Evolutionary conservation across 345 rosid species (phyloP).

Genomic region (Triadica sebifera): DNA sequence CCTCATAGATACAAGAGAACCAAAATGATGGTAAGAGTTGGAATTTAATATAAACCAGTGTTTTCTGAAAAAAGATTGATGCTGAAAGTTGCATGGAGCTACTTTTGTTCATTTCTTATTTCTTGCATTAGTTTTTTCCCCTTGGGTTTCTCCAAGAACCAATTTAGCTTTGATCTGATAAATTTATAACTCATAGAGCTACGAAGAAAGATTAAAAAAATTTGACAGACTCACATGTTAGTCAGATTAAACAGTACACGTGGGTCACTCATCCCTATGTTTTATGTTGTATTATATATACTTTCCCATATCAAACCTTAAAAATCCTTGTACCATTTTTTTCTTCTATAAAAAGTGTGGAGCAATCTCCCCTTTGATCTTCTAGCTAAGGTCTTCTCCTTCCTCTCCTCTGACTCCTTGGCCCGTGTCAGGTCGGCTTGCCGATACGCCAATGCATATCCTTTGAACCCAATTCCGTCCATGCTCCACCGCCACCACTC

Average conservation of each 20-base stretch:
- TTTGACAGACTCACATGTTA: constrained; percentile 21
- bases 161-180: not conserved
- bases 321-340: not conserved
- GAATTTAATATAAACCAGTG: not conserved
- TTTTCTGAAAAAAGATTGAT: not conserved
- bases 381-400: constrained; percentile 44
- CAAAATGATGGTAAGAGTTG: not conserved
- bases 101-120: constrained; percentile 6
- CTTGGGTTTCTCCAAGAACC: constrained; percentile 27
- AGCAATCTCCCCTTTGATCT: constrained; percentile 45
- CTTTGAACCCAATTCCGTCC: constrained; percentile 3
- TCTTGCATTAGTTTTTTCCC: not conserved
- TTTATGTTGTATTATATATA: not conserved
- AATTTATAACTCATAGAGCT: not conserved
- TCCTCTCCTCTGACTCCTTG: constrained; percentile 46
- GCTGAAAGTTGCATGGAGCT: not conserved
- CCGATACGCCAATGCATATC: constrained; percentile 27
- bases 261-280: constrained; percentile 31
- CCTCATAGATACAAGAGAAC: not conserved
- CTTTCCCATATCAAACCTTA: not conserved
- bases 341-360: constrained; percentile 38
- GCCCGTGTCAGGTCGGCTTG: constrained; percentile 46
- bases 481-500: constrained; percentile 12
- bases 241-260: constrained; percentile 7
- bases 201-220: constrained; percentile 5